These are phyloP conservation scores for Chlamydomonas schloesseri DNA, from an alignment of 139 green algal species.

Conservation along the genomic window DNA sequence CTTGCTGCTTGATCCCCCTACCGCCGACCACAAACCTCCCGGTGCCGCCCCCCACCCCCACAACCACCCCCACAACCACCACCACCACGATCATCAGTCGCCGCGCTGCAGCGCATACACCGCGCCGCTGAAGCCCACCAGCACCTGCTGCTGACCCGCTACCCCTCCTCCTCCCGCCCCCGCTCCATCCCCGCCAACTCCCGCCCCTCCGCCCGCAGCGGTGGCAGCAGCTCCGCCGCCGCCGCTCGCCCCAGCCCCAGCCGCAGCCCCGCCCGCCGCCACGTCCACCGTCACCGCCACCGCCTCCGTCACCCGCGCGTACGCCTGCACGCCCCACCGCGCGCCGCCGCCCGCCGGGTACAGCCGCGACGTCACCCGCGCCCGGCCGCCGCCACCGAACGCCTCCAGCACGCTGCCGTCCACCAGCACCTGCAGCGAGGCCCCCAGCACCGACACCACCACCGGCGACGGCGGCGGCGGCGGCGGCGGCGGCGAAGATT, in stretches of 20 bases:
- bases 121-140: slow-evolving; percentile 9
- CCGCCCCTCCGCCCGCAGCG: too few species aligned
- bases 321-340: slow-evolving; percentile 35
- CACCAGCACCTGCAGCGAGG: slow-evolving; percentile 30
- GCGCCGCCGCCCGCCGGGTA: slow-evolving; percentile 2
- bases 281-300: not conserved
- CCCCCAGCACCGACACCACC: slow-evolving; percentile 6
- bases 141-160: not conserved
- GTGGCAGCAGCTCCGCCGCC: not conserved
- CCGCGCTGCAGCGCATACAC: slow-evolving; percentile 3
- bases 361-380: slow-evolving; percentile 1
- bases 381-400: slow-evolving; percentile 26
- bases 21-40: too few species aligned
- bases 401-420: slow-evolving; percentile 29
- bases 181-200: too few species aligned
- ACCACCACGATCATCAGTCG: not conserved
- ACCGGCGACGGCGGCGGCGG: too few species aligned
- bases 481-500: too few species aligned
- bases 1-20: too few species aligned
- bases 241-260: not conserved
- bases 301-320: not conserved
- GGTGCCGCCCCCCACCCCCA: too few species aligned
- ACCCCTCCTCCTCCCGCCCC: not conserved
- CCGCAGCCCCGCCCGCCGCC: not conserved
- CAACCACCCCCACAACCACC: too few species aligned